Evolutionary conservation across 1,284 basidiomycete species (phyloP).

Genomic region (Farysia itapuensis): DNA sequence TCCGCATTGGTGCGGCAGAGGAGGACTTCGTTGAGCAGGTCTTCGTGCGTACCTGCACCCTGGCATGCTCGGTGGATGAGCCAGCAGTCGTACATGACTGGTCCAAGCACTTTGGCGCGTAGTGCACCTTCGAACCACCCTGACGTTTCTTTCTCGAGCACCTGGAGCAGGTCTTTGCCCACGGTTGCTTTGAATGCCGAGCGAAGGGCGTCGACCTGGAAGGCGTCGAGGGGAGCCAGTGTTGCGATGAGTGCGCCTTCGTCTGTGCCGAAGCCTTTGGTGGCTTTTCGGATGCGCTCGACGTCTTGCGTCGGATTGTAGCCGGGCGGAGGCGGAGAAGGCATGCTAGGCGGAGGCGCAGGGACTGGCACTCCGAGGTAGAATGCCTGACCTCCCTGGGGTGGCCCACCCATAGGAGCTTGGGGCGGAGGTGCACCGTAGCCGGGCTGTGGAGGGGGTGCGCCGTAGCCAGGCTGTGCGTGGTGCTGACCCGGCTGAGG

Average conservation of each 20-base stretch:
- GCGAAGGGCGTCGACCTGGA: slow-evolving; percentile 46
- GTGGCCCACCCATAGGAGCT: slow-evolving; percentile 4
- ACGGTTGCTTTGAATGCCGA: slow-evolving; percentile 50
- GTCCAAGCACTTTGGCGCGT: slow-evolving; percentile 48
- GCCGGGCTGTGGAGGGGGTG: slow-evolving; percentile 16
- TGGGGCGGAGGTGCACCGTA: slow-evolving; percentile 36
- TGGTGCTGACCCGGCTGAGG: slow-evolving; percentile 15
- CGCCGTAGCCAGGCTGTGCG: slow-evolving; percentile 7
- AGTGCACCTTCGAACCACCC: slow-evolving; percentile 55
- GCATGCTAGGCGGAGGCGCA: slow-evolving; percentile 46
- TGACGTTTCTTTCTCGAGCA: slow-evolving; percentile 56
- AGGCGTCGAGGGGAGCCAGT: slow-evolving; percentile 48
- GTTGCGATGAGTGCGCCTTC: slow-evolving; percentile 44
- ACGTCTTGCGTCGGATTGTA: slow-evolving; percentile 50
- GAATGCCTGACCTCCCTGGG: slow-evolving; percentile 10
- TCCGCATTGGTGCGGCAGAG: slow-evolving; percentile 51
- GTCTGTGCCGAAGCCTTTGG: slow-evolving; percentile 57
- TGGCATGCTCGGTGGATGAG: slow-evolving; percentile 52
- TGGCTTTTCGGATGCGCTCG: slow-evolving; percentile 55
- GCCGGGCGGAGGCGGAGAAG: slow-evolving; percentile 42
- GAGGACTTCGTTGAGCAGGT: slow-evolving; percentile 55
- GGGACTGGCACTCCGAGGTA: slow-evolving; percentile 52
- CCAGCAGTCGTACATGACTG: slow-evolving; percentile 53
- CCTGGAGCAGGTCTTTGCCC: slow-evolving; percentile 51
- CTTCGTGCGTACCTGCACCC: slow-evolving; percentile 58